Percentiles rank a stretch among this genome's conserved stretches.
These are phyloP conservation scores for Ascochyta pisi DNA, from an alignment of 2,329 filamentous ascomycete genomes.

Conservation along the genomic window DNA sequence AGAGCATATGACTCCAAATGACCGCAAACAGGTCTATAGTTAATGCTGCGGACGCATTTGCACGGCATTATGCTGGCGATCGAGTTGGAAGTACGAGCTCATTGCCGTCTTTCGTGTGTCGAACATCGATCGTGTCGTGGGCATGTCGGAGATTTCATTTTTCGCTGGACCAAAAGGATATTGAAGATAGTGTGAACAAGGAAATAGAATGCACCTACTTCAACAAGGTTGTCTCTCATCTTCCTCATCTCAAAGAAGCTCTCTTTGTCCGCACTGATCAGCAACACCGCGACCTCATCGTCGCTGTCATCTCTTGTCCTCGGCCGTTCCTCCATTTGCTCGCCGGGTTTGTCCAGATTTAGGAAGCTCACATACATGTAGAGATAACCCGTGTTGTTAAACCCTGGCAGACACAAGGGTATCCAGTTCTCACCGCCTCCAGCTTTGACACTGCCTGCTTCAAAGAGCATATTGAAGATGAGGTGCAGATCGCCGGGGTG, in stretches of 20 bases:
- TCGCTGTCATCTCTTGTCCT: slow-evolving; percentile 54
- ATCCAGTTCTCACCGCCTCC: slow-evolving; percentile 98
- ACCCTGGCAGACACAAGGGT: slow-evolving; percentile 91
- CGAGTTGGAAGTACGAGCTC: background rate
- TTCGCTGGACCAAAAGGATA: background rate
- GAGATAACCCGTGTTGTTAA: slow-evolving; percentile 94
- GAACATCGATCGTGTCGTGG: background rate
- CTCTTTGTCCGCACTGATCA: slow-evolving; percentile 93
- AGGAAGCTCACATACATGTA: slow-evolving; percentile 99
- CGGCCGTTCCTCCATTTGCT: slow-evolving; percentile 51
- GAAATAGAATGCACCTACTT: slow-evolving; percentile 50
- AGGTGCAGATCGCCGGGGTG: slow-evolving; percentile 95
- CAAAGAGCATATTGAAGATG: slow-evolving; percentile 99
- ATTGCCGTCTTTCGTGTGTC: background rate
- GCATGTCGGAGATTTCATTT: background rate
- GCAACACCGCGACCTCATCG: slow-evolving; percentile 83
- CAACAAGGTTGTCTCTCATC: slow-evolving; percentile 67
- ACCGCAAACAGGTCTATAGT: background rate
- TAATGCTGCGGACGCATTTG: background rate
- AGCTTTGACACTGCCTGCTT: slow-evolving; percentile 88
- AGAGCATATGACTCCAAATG: slow-evolving; percentile 7
- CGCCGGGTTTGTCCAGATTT: slow-evolving; percentile 61
- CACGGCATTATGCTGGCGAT: background rate
- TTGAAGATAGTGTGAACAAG: slow-evolving; percentile 1
- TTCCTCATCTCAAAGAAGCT: slow-evolving; percentile 88